Evolutionary conservation across 805 yeast species (phyloP), one percentile per base, ranked within the genome.

Genomic region (Ogataea trehaloabstinens): DNA sequence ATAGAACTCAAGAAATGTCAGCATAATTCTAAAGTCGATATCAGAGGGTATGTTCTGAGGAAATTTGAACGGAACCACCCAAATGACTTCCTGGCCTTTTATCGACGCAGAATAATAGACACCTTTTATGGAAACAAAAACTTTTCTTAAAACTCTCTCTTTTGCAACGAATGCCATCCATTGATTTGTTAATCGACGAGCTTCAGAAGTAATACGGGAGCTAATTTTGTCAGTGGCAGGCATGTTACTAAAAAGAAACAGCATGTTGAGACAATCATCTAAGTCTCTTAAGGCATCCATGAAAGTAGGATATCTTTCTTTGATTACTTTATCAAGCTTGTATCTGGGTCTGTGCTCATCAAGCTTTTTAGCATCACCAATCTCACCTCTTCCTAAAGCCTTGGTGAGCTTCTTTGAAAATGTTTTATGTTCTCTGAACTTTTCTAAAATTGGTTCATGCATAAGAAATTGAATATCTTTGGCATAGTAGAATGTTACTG

Each of bases 31-130:
- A 72, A 93, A 91, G 67, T 93, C 99, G 43, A 93, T 81, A 63
- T 93, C 98, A 31, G 83, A 67, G 33, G 99, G 98, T 51, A 93
- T 84, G 63, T 85, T 85, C 63, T 91, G 95, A 15, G 99, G 96
- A 71, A 90, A 93, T 65, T 89, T 93, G 76, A 83, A 93, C 18
- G 99, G 99, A 33, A 88, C 95, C 44, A 93, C 78, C 99, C 99
- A 93, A 66, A 91, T 78, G 32, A 93, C 74, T 50, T 87, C 95
- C 64, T 89, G 96, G 50, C 99, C 99, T 62, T 76, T 81, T 33
- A 93, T 80, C 45, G 62, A 76, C 24, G 96, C 98, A 62, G 89
- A 88, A 60, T 91, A 93, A 66, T 93, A 93, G 13, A 91, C 95
- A 68, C 99, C 99, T 66, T 93, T 93, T 58, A 93, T 91, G 34